Base-by-base conservation (phyloP, 129 eudicot genomes). In the Kitagawia praeruptora region DNA sequence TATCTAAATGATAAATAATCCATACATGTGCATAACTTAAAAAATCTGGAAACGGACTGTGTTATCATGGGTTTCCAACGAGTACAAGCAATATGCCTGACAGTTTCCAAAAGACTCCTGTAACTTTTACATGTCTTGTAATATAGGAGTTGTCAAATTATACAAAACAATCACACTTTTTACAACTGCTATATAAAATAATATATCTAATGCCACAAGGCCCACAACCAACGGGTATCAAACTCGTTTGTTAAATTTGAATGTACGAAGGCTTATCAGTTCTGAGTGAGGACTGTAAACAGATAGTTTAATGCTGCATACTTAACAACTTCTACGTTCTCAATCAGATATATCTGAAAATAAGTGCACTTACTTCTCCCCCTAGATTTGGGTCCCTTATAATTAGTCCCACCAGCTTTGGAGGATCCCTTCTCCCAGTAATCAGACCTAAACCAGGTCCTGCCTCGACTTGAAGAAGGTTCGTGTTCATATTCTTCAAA, bases 361-460 rank as follows among this genome's bases (percentile, higher is more conserved):
- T 61, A 61, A 18, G 42, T 45, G 69, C 31, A 78, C 97, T 82
- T 89, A 94, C 98, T 87, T 86, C 82, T 84, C 70, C 78, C 80
- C 48, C 75, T 58, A 28, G 80, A 71, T 15, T 81, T 81, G 73
- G 87, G 82, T 74, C 88, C 86, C 67, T 76, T 88, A 46, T 34
- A 48, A 73, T 82, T 82, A 38, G 84, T 75, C 25, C 56, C 31
- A 49, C 86, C 80, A 70, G 83, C 81, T 41, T 64, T 85, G 81
- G 12, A 77, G 81, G 12, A 77, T 80, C 87, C 81, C 77, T 82
- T 80, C n/a, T 70, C 79, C 69, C 83, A 75, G 77, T 83, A 81
- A 70, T 82, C 81, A 31, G 66, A 81, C 78, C 83, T 85, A 83
- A 84, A 89, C 96, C 96, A 88, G 13, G 96, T 84, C 78, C 74